A percentile compares a stretch with the other conserved stretches of the same genome.
These are phyloP conservation scores for Trichothecium sympodiale DNA, from an alignment of 2,329 filamentous ascomycete genomes.

Conservation along the genomic window DNA sequence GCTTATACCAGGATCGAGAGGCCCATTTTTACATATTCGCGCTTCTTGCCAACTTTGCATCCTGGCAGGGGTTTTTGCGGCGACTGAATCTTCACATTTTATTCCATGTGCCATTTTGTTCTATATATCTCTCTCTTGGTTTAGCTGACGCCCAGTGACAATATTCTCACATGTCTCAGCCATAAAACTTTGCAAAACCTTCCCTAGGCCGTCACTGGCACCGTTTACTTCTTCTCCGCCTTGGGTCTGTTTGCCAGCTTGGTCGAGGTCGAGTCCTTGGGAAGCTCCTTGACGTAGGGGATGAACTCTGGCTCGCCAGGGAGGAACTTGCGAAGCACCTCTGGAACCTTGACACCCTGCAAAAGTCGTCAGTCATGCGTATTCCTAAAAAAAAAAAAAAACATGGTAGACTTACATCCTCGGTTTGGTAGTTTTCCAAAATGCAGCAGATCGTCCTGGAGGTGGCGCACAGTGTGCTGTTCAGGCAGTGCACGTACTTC, in stretches of 20 bases:
- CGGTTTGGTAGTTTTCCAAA: conserved; percentile 92
- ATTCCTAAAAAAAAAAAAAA: not conserved
- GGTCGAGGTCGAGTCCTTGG: conserved; percentile 47
- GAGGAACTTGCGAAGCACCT: conserved; percentile 79
- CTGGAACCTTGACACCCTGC: conserved; percentile 67
- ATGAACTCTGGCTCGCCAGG: conserved; percentile 84
- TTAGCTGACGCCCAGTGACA: too few species aligned
- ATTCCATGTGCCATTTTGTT: too few species aligned
- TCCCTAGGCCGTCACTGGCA: too few species aligned
- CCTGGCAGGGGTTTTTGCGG: too few species aligned
- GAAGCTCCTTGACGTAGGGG: conserved; percentile 75
- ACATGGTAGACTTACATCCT: conserved; percentile 47
- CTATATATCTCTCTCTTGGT: too few species aligned
- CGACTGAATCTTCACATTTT: too few species aligned
- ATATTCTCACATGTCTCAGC: too few species aligned
- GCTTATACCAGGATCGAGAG: too few species aligned
- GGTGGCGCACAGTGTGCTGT: conserved; percentile 82
- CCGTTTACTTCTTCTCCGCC: conserved; percentile 13
- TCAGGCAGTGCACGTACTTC: conserved; percentile 88
- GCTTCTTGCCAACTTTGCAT: too few species aligned
- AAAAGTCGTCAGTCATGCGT: not conserved
- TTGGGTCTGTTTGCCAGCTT: conserved; percentile 20
- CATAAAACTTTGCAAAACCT: too few species aligned
- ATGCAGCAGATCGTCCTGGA: conserved; percentile 89
- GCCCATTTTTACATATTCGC: too few species aligned